Evolutionary conservation across 768 basidiomycete species (phyloP).

Genomic region (Pulveroboletus sp.): DNA sequence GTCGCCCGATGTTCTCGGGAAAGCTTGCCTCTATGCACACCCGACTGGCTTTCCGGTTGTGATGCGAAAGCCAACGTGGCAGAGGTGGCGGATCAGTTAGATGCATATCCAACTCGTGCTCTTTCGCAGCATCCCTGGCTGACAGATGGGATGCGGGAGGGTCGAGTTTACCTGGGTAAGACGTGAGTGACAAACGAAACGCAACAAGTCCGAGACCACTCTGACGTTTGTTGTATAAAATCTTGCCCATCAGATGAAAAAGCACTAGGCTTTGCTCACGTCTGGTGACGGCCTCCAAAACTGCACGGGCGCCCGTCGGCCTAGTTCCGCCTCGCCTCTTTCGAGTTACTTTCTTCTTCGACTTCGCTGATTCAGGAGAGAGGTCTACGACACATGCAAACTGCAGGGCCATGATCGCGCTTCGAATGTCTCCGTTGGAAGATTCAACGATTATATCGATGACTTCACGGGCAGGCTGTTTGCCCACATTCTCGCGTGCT

Average conservation of each 20-base stretch:
- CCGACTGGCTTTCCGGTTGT: conserved; percentile 64
- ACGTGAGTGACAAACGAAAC: background rate
- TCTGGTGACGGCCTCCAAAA: conserved; percentile 72
- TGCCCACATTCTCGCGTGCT: conserved; percentile 10
- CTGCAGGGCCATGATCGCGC: conserved; percentile 90
- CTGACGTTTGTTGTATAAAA: conserved; percentile 91
- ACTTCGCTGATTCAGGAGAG: conserved; percentile 11
- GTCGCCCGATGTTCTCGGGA: background rate
- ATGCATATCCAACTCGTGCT: conserved; percentile 51
- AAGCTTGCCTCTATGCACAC: conserved; percentile 69
- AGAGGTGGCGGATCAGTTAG: conserved; percentile 54
- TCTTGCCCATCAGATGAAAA: conserved; percentile 91
- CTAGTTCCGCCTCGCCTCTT: conserved; percentile 23
- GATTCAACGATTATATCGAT: conserved; percentile 75
- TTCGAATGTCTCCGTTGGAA: conserved; percentile 87
- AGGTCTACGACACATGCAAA: conserved; percentile 61
- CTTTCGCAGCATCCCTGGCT: conserved; percentile 59
- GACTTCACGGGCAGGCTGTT: conserved; percentile 56
- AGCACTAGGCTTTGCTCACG: conserved; percentile 83
- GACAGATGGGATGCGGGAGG: conserved; percentile 50
- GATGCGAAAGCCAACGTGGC: conserved; percentile 54
- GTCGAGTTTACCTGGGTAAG: conserved; percentile 66
- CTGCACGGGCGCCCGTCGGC: conserved; percentile 24
- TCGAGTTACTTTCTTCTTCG: conserved; percentile 30
- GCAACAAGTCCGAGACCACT: background rate